phyloP scores from a whole-genome alignment of 306 rosid genomes.

The Inga laurina region DNA sequence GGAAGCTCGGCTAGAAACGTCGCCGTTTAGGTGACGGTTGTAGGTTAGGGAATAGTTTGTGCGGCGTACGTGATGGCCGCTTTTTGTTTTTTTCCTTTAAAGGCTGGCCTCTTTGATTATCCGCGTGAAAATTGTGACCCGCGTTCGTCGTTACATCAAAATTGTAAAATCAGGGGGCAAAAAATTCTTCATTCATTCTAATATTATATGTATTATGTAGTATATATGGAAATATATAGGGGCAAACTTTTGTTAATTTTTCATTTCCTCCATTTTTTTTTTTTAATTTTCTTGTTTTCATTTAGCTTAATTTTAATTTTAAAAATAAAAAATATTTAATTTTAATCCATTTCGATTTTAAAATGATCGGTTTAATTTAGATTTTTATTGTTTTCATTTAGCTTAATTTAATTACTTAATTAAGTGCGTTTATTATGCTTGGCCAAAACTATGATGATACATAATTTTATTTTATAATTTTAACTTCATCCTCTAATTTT shows the following conservation, averaged over 20 bases:
- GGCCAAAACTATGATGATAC: background rate
- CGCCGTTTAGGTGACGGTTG: slow-evolving; percentile 29
- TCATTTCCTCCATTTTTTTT: background rate
- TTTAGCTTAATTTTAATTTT: too few relatives aligned
- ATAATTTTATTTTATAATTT: background rate
- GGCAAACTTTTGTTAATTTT: background rate
- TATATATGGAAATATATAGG: background rate
- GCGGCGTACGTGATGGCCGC: slow-evolving; percentile 1
- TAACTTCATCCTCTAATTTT: background rate
- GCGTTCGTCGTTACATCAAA: background rate
- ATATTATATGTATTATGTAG: background rate
- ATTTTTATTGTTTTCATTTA: background rate
- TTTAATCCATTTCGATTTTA: background rate
- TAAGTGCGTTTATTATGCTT: background rate
- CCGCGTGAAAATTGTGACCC: background rate
- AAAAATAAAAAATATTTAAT: background rate
- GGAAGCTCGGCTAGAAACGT: slow-evolving; percentile 22
- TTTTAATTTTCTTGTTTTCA: background rate
- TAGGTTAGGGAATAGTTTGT: background rate
- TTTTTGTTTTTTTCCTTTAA: slow-evolving; percentile 8
- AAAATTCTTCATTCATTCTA: slow-evolving; percentile 29
- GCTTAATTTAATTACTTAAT: background rate
- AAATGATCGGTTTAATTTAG: background rate
- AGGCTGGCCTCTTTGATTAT: background rate
- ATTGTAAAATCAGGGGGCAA: slow-evolving; percentile 15